Conservation (phyloP, 1,284 basidiomycete species). For the Heterobasidion annosum region DNA sequence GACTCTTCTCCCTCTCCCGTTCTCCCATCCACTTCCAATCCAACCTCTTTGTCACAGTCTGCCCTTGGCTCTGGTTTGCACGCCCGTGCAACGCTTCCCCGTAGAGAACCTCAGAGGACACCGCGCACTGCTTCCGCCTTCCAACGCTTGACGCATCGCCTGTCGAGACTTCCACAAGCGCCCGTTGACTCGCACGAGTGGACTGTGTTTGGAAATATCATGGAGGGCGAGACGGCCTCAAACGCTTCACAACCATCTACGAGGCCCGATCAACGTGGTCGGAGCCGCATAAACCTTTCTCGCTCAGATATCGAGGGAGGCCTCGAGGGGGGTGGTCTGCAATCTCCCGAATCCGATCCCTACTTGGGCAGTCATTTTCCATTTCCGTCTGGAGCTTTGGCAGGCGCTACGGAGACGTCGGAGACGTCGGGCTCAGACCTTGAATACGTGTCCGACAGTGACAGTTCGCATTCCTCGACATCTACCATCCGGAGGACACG, state of each 20-base stretch:
- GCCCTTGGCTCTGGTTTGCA: not conserved
- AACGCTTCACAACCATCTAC: not conserved
- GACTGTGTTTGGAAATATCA: constrained; percentile 63
- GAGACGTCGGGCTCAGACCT: not conserved
- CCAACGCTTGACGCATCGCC: constrained; percentile 1
- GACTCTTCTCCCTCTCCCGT: not conserved
- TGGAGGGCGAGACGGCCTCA: constrained; percentile 48
- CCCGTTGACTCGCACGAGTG: constrained; percentile 29
- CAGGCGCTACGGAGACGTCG: not conserved
- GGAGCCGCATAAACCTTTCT: not conserved
- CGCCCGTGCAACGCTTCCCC: not conserved
- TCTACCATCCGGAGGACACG: not conserved
- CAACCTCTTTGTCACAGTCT: not conserved
- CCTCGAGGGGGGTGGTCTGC: not conserved
- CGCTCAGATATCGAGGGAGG: not conserved
- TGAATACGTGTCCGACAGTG: not conserved
- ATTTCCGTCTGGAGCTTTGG: not conserved
- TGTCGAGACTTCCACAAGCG: not conserved
- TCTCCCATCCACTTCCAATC: not conserved
- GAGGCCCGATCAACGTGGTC: not conserved
- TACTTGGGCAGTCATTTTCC: not conserved
- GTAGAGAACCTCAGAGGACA: not conserved
- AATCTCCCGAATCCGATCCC: constrained; percentile 1
- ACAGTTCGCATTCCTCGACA: constrained; percentile 1
- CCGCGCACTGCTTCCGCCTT: constrained; percentile 5